Percentiles rank a stretch among this genome's conserved stretches.
Evolutionary conservation across 306 rosid species (phyloP).

Genomic region (Fagus sylvatica): DNA sequence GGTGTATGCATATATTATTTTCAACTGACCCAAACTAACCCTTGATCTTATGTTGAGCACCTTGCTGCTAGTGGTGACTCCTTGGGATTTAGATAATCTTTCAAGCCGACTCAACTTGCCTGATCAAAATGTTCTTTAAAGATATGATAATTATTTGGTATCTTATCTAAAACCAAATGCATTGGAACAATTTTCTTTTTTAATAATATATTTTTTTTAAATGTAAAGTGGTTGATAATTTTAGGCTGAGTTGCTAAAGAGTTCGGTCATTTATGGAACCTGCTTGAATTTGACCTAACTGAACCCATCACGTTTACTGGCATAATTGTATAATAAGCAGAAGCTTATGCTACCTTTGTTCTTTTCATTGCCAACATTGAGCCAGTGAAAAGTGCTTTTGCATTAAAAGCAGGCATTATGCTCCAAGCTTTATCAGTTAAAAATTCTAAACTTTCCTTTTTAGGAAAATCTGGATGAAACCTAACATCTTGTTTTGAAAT

Average conservation of each 20-base stretch:
- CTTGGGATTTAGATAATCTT: too few relatives aligned
- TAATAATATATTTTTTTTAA: too few relatives aligned
- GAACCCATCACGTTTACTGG: background rate
- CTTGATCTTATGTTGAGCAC: too few relatives aligned
- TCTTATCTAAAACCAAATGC: too few relatives aligned
- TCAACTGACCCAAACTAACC: too few relatives aligned
- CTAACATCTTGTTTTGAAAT: background rate
- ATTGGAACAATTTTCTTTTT: too few relatives aligned
- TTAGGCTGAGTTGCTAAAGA: background rate
- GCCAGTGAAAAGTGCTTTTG: background rate
- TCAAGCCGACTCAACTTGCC: too few relatives aligned
- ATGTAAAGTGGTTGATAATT: background rate
- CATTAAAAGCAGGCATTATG: background rate
- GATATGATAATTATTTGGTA: too few relatives aligned
- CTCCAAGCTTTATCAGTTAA: background rate
- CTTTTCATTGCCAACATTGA: background rate
- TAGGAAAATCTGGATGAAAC: background rate
- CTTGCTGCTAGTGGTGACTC: too few relatives aligned
- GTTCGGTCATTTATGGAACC: background rate
- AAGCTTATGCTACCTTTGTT: background rate
- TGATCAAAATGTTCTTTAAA: too few relatives aligned
- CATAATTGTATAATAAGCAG: background rate
- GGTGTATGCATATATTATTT: background rate
- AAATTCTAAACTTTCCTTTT: background rate
- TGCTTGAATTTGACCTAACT: background rate